Evolutionary conservation across 2,329 filamentous ascomycete species (phyloP).

Genomic region (Ophioceras dolichostomum): DNA sequence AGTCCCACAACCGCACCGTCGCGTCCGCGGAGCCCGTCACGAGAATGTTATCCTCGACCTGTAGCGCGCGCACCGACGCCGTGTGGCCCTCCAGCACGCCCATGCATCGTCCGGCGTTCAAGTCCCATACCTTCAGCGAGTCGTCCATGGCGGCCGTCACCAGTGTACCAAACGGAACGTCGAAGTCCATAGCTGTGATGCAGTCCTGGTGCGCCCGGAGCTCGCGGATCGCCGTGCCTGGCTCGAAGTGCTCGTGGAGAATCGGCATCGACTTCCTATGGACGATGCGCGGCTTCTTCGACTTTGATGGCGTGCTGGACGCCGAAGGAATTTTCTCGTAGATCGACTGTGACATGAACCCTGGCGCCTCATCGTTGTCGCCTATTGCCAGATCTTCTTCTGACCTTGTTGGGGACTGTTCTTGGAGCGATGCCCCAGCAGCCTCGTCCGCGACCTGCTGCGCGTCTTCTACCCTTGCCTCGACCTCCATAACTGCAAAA

Average conservation of each 20-base stretch:
- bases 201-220: constrained; percentile 79
- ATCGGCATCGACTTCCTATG: constrained; percentile 83
- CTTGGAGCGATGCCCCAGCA: constrained; percentile 40
- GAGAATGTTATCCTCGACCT: constrained; percentile 91
- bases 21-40: constrained; percentile 93
- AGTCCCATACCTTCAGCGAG: constrained; percentile 89
- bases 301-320: constrained; percentile 34
- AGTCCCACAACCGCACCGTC: constrained; percentile 87
- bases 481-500: constrained; percentile 48
- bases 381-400: constrained; percentile 41
- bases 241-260: constrained; percentile 87
- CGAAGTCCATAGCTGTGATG: constrained; percentile 88
- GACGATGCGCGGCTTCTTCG: constrained; percentile 41
- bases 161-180: constrained; percentile 92
- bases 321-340: constrained; percentile 75
- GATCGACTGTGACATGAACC: constrained; percentile 96
- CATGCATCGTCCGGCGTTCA: constrained; percentile 86
- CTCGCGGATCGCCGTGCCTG: constrained; percentile 79
- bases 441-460: constrained; percentile 47
- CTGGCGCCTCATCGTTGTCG: constrained; percentile 27
- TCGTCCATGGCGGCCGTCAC: constrained; percentile 89
- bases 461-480: constrained; percentile 48
- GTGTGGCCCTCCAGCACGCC: constrained; percentile 88
- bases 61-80: constrained; percentile 81
- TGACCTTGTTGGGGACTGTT: constrained; percentile 36